A percentile compares a stretch with the other conserved stretches of the same genome.
phyloP scores from a whole-genome alignment of 2,329 filamentous ascomycete genomes.

The Xylariaceae sp. region DNA sequence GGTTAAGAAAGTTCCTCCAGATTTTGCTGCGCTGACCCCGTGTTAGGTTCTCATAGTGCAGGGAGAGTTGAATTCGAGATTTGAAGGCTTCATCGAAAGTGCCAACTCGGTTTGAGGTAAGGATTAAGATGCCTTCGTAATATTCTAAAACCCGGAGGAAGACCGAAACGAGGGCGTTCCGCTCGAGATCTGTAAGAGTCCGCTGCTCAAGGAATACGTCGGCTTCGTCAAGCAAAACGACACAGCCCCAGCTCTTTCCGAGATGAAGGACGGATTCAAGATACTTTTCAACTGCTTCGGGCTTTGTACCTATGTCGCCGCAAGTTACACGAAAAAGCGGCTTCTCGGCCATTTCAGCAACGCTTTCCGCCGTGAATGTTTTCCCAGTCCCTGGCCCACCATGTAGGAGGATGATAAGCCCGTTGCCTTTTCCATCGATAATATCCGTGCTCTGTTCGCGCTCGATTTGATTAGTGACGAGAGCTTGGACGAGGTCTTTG shows the following conservation, averaged over 20 bases:
- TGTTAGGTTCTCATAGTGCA: constrained; percentile 31
- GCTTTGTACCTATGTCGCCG: constrained; percentile 35
- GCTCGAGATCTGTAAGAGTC: constrained; percentile 23
- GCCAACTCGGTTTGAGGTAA: constrained; percentile 47
- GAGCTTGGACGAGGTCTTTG: constrained; percentile 32
- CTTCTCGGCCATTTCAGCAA: constrained; percentile 32
- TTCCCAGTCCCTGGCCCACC: constrained; percentile 34
- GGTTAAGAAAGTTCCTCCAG: constrained; percentile 31
- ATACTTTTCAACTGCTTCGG: constrained; percentile 33
- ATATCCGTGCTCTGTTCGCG: too few species aligned
- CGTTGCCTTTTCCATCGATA: constrained; percentile 5
- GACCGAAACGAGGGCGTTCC: constrained; percentile 37
- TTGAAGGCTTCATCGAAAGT: constrained; percentile 38
- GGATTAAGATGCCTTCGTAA: constrained; percentile 50
- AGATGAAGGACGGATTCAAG: constrained; percentile 30
- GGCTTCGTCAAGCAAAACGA: constrained; percentile 22
- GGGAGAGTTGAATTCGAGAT: constrained; percentile 29
- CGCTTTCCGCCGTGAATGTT: constrained; percentile 32
- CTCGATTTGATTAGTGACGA: constrained; percentile 30
- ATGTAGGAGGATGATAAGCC: constrained; percentile 10
- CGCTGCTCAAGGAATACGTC: constrained; percentile 35
- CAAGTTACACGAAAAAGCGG: constrained; percentile 34
- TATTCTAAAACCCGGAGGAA: constrained; percentile 50
- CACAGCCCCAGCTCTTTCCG: constrained; percentile 35
- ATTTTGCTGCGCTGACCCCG: constrained; percentile 22